Conservation (phyloP, 257 asterid genomes). For the Ilex aquifolium region DNA sequence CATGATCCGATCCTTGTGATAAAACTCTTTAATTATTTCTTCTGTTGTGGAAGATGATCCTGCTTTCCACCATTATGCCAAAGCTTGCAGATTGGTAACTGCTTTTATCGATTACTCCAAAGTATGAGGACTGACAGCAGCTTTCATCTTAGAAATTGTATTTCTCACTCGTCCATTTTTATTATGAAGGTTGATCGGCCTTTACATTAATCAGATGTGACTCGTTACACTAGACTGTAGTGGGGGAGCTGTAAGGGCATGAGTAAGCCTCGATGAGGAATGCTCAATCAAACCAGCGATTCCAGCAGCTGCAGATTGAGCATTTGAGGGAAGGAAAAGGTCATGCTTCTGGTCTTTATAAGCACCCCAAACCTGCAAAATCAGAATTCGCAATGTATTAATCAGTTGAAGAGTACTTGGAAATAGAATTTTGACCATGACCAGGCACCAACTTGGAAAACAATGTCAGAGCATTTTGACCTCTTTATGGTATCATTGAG, state of each 20-base stretch:
- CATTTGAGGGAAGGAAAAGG: constrained; percentile 95
- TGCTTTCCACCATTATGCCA: background rate
- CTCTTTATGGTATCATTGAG: too few species aligned
- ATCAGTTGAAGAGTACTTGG: background rate
- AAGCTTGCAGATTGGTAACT: background rate
- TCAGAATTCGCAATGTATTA: background rate
- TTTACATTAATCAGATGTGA: constrained; percentile 42
- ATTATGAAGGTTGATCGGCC: constrained; percentile 16
- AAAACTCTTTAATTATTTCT: too few species aligned
- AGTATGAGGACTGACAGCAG: too few species aligned
- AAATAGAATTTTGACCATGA: too few species aligned
- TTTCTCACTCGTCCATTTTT: too few species aligned
- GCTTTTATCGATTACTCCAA: too few species aligned
- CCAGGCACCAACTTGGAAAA: too few species aligned
- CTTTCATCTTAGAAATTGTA: too few species aligned
- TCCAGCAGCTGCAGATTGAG: constrained; percentile 97
- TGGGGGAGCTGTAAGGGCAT: constrained; percentile 83
- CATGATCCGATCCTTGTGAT: background rate
- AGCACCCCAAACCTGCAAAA: constrained; percentile 92
- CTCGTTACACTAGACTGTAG: constrained; percentile 43
- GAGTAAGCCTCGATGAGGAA: constrained; percentile 69
- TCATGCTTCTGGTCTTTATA: constrained; percentile 96
- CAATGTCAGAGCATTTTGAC: too few species aligned
- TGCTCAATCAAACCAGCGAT: constrained; percentile 95
- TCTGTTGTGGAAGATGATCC: background rate